These are phyloP conservation scores for Pichia scutulata DNA, from an alignment of 805 yeast species.

Conservation along the genomic window DNA sequence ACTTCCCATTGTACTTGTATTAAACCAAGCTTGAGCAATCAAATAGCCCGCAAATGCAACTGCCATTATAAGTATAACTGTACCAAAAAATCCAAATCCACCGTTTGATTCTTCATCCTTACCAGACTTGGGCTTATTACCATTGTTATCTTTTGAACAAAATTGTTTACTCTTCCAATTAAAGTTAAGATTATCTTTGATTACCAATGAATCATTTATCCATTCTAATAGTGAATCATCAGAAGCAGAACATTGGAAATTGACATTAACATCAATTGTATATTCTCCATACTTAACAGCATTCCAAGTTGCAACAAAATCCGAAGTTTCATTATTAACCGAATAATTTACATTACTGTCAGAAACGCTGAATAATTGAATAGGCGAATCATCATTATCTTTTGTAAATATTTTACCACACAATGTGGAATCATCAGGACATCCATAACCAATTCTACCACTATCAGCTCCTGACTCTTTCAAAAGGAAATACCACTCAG, in stretches of 20 bases:
- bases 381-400: conserved; percentile 37
- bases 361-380: conserved; percentile 38
- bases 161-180: conserved; percentile 18
- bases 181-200: conserved; percentile 1
- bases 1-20: conserved; percentile 57
- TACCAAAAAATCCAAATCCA: conserved; percentile 78
- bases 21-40: conserved; percentile 67
- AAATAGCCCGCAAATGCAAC: conserved; percentile 64
- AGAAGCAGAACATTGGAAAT: conserved; percentile 34
- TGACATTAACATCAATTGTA: conserved; percentile 36
- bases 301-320: conserved; percentile 32
- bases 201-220: neutral
- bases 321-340: conserved; percentile 15
- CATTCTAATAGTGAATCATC: conserved; percentile 16
- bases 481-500: conserved; percentile 64
- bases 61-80: conserved; percentile 70
- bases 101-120: conserved; percentile 9
- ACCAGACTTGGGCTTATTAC: conserved; percentile 12
- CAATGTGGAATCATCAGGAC: conserved; percentile 65
- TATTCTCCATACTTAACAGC: conserved; percentile 64
- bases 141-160: conserved; percentile 12
- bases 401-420: conserved; percentile 65
- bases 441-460: conserved; percentile 32
- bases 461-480: conserved; percentile 26
- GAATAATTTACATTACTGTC: conserved; percentile 16